phyloP scores from a whole-genome alignment of 2,329 filamentous ascomycete genomes.

The Trichoderma lentiforme region DNA sequence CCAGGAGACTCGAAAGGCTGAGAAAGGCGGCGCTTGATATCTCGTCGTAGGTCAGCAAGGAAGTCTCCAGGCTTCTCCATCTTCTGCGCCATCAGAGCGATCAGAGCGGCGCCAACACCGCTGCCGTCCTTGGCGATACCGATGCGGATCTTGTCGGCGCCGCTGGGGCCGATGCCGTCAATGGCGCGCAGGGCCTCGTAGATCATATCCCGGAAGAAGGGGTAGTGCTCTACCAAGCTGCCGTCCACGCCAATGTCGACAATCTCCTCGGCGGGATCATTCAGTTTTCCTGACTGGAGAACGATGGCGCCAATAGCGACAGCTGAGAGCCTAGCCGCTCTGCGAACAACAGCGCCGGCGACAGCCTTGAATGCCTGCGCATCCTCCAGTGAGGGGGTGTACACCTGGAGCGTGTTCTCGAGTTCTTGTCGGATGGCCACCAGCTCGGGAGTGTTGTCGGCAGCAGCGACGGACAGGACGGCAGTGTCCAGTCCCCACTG shows the following conservation, averaged over 20 bases:
- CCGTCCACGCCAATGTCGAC: constrained; percentile 93
- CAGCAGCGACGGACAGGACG: constrained; percentile 82
- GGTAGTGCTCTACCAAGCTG: constrained; percentile 92
- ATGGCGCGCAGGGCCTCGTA: constrained; percentile 76
- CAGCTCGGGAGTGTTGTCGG: constrained; percentile 70
- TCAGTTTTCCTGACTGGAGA: constrained; percentile 72
- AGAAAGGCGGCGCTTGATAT: constrained; percentile 36
- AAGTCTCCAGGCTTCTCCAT: constrained; percentile 53
- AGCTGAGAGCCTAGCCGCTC: constrained; percentile 82
- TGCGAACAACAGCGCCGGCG: constrained; percentile 78
- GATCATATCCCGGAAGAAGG: constrained; percentile 84
- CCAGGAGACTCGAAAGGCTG: constrained; percentile 29
- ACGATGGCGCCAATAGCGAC: constrained; percentile 84
- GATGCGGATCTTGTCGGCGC: constrained; percentile 84
- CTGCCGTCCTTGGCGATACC: constrained; percentile 96
- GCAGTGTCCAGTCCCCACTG: constrained; percentile 90
- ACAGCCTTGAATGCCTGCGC: constrained; percentile 84
- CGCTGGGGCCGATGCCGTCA: constrained; percentile 70
- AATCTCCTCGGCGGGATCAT: constrained; percentile 62
- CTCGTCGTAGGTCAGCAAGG: constrained; percentile 40
- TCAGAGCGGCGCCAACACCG: constrained; percentile 78
- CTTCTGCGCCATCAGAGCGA: constrained; percentile 80
- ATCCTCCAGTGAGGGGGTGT: constrained; percentile 75
- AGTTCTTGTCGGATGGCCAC: constrained; percentile 73
- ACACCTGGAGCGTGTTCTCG: constrained; percentile 71